Percentiles rank a stretch among this genome's conserved stretches.
Conservation (phyloP, 1,139 yeast genomes). For the Saccharomyces pastorianus region DNA sequence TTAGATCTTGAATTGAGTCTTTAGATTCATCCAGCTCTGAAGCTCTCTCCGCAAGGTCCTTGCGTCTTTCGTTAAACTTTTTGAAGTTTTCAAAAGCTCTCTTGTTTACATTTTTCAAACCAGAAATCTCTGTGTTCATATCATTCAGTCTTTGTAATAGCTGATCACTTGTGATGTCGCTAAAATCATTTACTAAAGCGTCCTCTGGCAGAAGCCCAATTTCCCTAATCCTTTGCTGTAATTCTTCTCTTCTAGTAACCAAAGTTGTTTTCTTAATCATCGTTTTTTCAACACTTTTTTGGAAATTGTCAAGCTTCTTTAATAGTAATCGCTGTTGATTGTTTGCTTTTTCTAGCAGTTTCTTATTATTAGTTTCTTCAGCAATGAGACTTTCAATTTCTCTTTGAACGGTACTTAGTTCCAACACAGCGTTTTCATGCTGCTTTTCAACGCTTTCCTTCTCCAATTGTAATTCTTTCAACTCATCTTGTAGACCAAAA, state of each 20-base stretch:
- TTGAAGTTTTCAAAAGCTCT: slow-evolving; percentile 83
- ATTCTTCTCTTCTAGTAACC: slow-evolving; percentile 57
- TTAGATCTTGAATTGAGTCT: slow-evolving; percentile 63
- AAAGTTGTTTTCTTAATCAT: slow-evolving; percentile 59
- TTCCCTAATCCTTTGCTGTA: slow-evolving; percentile 68
- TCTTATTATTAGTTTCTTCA: slow-evolving; percentile 34
- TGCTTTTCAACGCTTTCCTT: slow-evolving; percentile 22
- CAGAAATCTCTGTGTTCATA: slow-evolving; percentile 50
- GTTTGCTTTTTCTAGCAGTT: slow-evolving; percentile 43
- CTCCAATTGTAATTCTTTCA: slow-evolving; percentile 25
- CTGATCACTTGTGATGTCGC: slow-evolving; percentile 41
- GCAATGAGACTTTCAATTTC: slow-evolving; percentile 26
- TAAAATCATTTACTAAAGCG: slow-evolving; percentile 49
- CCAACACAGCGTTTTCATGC: slow-evolving; percentile 29
- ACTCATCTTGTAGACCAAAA: slow-evolving; percentile 29
- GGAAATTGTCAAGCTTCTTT: slow-evolving; percentile 51
- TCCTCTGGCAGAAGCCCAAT: slow-evolving; percentile 85
- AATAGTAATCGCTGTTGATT: slow-evolving; percentile 49
- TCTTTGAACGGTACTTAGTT: slow-evolving; percentile 29
- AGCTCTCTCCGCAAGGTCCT: slow-evolving; percentile 56
- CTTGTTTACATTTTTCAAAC: slow-evolving; percentile 74
- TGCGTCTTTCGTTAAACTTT: slow-evolving; percentile 66
- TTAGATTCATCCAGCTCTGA: slow-evolving; percentile 65
- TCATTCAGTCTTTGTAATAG: slow-evolving; percentile 49
- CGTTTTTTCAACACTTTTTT: slow-evolving; percentile 58